A percentile compares a stretch with the other conserved stretches of the same genome.
These are phyloP conservation scores for Entophlyctis helioformis DNA, from an alignment of 192 early-diverging fungal genomes.

Conservation along the genomic window DNA sequence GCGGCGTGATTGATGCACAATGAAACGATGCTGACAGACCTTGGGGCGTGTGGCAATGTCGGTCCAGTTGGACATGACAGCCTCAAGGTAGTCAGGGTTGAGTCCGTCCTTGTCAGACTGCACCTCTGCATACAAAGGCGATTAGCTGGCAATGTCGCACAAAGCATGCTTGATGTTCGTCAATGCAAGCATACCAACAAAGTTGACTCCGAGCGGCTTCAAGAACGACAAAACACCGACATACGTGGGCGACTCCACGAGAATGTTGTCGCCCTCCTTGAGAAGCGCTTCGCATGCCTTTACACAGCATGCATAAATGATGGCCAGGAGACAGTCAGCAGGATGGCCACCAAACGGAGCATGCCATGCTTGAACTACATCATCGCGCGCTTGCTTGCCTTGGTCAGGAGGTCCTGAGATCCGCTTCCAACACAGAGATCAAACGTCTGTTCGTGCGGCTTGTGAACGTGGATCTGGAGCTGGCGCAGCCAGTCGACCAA, in stretches of 20 bases:
- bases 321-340: no score
- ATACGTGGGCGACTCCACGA: slow-evolving; percentile 39
- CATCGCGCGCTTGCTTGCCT: slow-evolving; percentile 6
- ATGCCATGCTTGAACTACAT: background rate
- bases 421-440: slow-evolving; percentile 44
- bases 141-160: background rate
- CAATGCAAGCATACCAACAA: slow-evolving; percentile 7
- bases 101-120: slow-evolving; percentile 20
- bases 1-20: no score
- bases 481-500: slow-evolving; percentile 32
- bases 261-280: slow-evolving; percentile 17
- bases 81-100: slow-evolving; percentile 17
- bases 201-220: slow-evolving; percentile 25
- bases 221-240: slow-evolving; percentile 38
- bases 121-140: slow-evolving; percentile 7
- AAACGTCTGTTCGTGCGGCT: slow-evolving; percentile 21
- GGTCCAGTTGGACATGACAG: slow-evolving; percentile 12
- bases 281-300: slow-evolving; percentile 37
- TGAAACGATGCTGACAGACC: background rate
- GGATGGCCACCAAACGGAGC: no score
- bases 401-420: slow-evolving; percentile 38
- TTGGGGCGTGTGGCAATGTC: slow-evolving; percentile 11
- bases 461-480: slow-evolving; percentile 30
- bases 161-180: background rate
- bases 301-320: no score